These are phyloP conservation scores for Primulina huaijiensis DNA, from an alignment of 257 asterid species.

Conservation along the genomic window DNA sequence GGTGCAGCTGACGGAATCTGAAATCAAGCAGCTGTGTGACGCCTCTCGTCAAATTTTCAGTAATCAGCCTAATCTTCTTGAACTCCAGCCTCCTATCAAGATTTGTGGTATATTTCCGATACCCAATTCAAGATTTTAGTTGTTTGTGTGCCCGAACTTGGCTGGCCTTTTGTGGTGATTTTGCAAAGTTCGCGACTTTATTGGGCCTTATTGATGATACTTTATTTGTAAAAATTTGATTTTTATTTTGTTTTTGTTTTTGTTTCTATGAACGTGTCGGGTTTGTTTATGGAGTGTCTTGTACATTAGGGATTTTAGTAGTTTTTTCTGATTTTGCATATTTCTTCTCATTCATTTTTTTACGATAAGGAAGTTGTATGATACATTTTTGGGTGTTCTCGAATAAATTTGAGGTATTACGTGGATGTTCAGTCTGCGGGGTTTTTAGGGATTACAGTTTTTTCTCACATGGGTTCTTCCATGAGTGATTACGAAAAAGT, in stretches of 20 bases:
- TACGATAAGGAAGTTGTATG: not conserved
- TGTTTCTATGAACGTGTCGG: not conserved
- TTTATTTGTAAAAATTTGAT: not conserved
- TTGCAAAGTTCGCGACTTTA: not conserved
- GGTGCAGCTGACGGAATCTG: slow-evolving; percentile 82
- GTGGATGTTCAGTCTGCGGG: slow-evolving; percentile 6
- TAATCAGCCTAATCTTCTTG: slow-evolving; percentile 88
- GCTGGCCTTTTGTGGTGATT: slow-evolving; percentile 7
- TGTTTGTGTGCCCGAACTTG: not conserved
- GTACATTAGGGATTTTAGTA: not conserved
- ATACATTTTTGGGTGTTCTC: slow-evolving; percentile 9
- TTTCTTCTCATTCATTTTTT: not conserved
- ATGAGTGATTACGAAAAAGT: not conserved
- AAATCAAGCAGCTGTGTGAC: slow-evolving; percentile 82
- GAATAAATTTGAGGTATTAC: not conserved
- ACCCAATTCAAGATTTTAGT: not conserved
- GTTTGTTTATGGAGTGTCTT: slow-evolving; percentile 11
- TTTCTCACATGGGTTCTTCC: slow-evolving; percentile 11
- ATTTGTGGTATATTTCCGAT: slow-evolving; percentile 62
- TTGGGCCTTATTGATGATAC: not conserved
- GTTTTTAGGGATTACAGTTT: not conserved
- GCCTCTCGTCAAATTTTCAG: slow-evolving; percentile 75
- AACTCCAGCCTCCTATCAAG: slow-evolving; percentile 90
- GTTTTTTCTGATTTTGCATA: not conserved
- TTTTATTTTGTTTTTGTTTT: not conserved